Evolutionary conservation across 306 rosid species (phyloP).

Genomic region (Cucurbita moschata): DNA sequence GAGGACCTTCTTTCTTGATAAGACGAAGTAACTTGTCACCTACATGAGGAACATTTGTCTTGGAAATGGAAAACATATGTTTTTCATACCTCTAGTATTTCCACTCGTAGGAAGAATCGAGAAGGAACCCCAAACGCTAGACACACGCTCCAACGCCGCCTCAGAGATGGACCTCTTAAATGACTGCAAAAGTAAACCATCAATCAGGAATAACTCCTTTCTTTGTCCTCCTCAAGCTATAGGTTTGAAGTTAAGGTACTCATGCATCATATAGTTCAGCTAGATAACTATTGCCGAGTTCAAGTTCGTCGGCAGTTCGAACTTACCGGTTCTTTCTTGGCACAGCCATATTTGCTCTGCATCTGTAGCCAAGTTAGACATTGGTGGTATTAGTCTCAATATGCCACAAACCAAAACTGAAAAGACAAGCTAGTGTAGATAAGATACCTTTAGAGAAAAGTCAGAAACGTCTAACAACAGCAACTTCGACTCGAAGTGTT

Average conservation of each 20-base stretch:
- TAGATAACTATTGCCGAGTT: background rate
- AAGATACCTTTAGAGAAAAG: conserved; percentile 62
- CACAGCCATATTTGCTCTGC: conserved; percentile 68
- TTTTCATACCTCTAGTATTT: conserved; percentile 44
- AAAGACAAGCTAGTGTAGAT: background rate
- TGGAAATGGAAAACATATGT: background rate
- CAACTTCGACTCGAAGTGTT: conserved; percentile 55
- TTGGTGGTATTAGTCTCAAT: conserved; percentile 8
- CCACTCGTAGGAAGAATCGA: conserved; percentile 43
- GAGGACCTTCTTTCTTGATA: background rate
- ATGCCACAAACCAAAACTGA: conserved; percentile 8
- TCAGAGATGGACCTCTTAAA: conserved; percentile 61
- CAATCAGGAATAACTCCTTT: conserved; percentile 5
- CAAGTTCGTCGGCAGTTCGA: background rate
- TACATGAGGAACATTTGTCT: background rate
- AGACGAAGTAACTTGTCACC: background rate
- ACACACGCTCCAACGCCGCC: conserved; percentile 47
- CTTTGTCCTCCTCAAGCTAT: conserved; percentile 3
- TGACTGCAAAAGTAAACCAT: conserved; percentile 32
- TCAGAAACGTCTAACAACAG: conserved; percentile 57
- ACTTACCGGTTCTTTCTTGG: conserved; percentile 53
- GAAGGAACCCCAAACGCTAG: conserved; percentile 52
- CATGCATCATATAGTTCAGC: background rate
- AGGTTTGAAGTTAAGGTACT: background rate
- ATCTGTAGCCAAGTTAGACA: conserved; percentile 38